Evolutionary conservation across 805 yeast genomes (phyloP), one percentile per base, ranked within the genome.

Genomic region (Ogataea nitratoaversa): DNA sequence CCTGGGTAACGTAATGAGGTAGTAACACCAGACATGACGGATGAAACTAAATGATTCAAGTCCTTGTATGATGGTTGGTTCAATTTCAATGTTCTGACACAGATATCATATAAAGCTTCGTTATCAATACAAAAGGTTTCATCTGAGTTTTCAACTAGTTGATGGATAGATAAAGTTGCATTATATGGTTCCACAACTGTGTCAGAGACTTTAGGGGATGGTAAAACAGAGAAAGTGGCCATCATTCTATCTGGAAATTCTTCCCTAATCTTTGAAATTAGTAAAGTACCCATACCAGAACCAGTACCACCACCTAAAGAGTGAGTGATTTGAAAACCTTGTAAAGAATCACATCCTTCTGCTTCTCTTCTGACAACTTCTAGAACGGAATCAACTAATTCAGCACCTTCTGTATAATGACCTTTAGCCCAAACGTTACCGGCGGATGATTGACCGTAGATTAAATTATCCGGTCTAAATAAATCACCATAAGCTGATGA

Each of bases 371-470:
- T 81, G 34, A 89, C 79, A 27, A 84, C 88, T 52, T 89, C 96
- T 74, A 89, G 67, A 17, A 89, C 95, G 19, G 88, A 77, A 59
- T 89, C 96, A 32, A 86, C 90, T 50, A 89, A 74, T 71, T 89
- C 96, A 4, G 96, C 95, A 55, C 96, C 96, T 66, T 89, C 96
- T 29, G 96, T 89, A 72, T 89, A 89, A 68, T 85, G 93, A 60
- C 96, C 96, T 65, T 88, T 89, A 41, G 96, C 96, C 96, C 96
- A 89, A 55, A 86, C 95, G 59, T 89, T 89, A 56, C 96, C 96
- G 1, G 96, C 96, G 20, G 95, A 85, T 22, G 90, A 78, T 65
- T 87, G 95, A 36, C 96, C 96, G 59, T 79, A 84, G 48, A 89
- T 84, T 56, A 78, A 81, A 69, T 88, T 88, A 62, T 89, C 96